Base-by-base conservation (phyloP, 2,329 filamentous ascomycete genomes). In the Phaeosphaeriaceae sp. region DNA sequence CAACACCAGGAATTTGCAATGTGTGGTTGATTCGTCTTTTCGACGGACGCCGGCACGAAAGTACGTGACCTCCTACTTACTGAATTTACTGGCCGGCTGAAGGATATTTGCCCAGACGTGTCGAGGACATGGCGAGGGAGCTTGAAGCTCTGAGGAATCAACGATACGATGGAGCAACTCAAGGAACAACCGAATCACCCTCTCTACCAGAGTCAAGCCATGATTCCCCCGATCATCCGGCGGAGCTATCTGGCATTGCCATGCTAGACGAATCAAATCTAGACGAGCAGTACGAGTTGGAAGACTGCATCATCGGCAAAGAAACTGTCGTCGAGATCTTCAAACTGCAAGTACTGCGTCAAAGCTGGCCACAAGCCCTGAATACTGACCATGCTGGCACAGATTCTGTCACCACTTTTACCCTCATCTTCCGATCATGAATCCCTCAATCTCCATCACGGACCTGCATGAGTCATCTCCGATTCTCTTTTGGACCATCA, bases 81-180 rank as follows among this genome's bases (percentile, higher is more conserved):
- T 24, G 15, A 1, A 2, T 28, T 10, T 15, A 11, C 19, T 15
- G 3, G 15, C 44, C 3, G 24, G 22, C 48, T 60, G 32, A 55
- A 24, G 49, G 21, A 32, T 7, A 9, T 7, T 7, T 13, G 15
- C 6, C 35, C n/a, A 67, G 67, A 51, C 64, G 67, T 13, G 63
- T 70, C 11, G 67, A 70, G 47, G 66, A 70, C n/a, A 70, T 70
- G 67, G 62, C 63, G 11, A 62, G 58, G 19, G 65, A 70, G 51
- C 50, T 70, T 21, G 61, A 70, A 49, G 59, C 54, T 8, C 42
- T 68, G 11, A 67, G 59, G 26, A 64, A 35, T 47, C 61, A 63
- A 28, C 59, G 47, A 54, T 50, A 30, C 15, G 58, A 67, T 7
- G 51, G 35, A 4, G 11, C 28, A 21, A 32, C 49, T 7, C 52